Conservation (phyloP, 345 rosid genomes). For the Salix brachista region DNA sequence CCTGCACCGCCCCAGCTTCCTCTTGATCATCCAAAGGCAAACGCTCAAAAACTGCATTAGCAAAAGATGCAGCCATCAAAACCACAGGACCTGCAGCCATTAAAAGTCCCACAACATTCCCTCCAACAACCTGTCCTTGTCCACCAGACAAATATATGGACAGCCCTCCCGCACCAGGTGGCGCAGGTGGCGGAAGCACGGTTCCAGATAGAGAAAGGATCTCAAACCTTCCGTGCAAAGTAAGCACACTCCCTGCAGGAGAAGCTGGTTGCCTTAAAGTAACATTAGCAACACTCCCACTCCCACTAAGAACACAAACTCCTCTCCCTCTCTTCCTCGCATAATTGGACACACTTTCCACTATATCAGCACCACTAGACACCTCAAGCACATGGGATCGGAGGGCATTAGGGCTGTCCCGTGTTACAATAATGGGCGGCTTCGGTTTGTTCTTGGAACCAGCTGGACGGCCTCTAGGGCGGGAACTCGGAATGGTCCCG, state of each 20-base stretch:
- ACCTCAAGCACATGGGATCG: conserved; percentile 73
- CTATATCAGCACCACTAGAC: conserved; percentile 55
- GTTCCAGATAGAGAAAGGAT: conserved; percentile 74
- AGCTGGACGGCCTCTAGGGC: conserved; percentile 78
- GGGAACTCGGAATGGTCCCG: conserved; percentile 38
- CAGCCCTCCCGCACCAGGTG: conserved; percentile 70
- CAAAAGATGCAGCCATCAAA: conserved; percentile 73
- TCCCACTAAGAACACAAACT: conserved; percentile 61
- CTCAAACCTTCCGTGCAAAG: conserved; percentile 80
- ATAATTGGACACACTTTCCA: conserved; percentile 50
- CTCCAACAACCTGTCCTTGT: conserved; percentile 82
- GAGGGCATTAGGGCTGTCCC: conserved; percentile 77
- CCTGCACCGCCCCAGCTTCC: conserved; percentile 38
- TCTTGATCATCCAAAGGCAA: conserved; percentile 51
- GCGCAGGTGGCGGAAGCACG: conserved; percentile 80
- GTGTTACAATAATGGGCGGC: conserved; percentile 65
- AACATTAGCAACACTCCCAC: conserved; percentile 61
- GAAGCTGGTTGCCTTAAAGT: conserved; percentile 60
- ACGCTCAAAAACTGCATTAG: conserved; percentile 71
- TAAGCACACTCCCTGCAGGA: conserved; percentile 57
- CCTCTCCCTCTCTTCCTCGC: conserved; percentile 78
- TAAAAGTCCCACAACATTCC: conserved; percentile 60
- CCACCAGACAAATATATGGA: conserved; percentile 69
- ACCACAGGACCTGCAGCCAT: conserved; percentile 64
- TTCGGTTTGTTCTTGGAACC: conserved; percentile 76